Evolutionary conservation across 2,329 filamentous ascomycete genomes (phyloP), one percentile per base, ranked within the genome.

Genomic region (Hymenoscyphus infarciens): DNA sequence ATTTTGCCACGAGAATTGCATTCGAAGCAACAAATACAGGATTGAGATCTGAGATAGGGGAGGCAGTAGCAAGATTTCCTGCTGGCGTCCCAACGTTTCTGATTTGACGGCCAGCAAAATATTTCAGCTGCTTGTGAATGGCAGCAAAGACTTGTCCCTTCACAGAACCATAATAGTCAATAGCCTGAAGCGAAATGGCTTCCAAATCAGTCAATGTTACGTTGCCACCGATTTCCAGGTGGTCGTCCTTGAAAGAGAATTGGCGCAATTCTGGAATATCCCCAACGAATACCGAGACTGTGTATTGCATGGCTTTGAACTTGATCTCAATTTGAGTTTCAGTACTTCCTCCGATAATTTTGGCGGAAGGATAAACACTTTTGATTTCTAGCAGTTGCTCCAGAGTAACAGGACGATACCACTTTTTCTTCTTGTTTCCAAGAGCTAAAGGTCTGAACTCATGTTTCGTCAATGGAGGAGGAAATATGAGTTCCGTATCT

Each of bases 241-340:
- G 82, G 63, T 96, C 87, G 4, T 94, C 87, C 52, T 89, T 82
- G 74, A 97, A 88, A 3, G 80, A 82, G 73, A 91, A 98, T 68
- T 93, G 89, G 13, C 92, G 83, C 63, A 99, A 79, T 76, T 98
- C 95, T 0, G 91, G 81, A 63, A 99, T 97, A 71, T 99, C 95
- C 11, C 94, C 93, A 10, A 98, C 90, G 68, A 89, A 98, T 0
- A 99, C 90, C 0, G 93, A 97, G 1, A 91, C 87, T 3, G 89
- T 88, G 74, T 98, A 98, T 70, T 92, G 85, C 81, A 97, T 85
- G 0, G 89, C 92, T 79, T 98, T 98, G 83, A 99, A 98, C 77
- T 97, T 97, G 78, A 96, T 90, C 77, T 99, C 95, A 64, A 99
- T 98, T 76, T 98, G 95, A 0, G 94, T 98, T 76, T 99, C 95